Conservation (phyloP, 345 rosid species). For the Hypericum androsaemum region DNA sequence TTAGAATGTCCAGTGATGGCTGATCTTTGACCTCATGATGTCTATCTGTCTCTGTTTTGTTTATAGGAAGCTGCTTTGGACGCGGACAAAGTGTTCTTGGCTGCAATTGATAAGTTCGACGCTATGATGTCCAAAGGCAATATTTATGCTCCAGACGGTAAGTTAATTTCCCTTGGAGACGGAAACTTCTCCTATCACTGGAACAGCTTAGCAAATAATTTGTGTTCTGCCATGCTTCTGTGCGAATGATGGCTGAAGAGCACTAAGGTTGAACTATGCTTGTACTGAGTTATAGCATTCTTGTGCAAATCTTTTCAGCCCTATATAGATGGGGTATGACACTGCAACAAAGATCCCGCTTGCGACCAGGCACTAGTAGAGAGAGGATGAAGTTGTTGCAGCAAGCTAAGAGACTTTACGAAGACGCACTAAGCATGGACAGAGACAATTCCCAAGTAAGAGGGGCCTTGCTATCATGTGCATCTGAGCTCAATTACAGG, state of each 20-base stretch:
- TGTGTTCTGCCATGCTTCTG: background rate
- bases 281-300: background rate
- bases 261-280: background rate
- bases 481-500: slow-evolving; percentile 39
- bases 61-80: slow-evolving; percentile 58
- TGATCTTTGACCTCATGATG: background rate
- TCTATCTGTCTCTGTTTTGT: slow-evolving; percentile 7
- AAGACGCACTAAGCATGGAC: slow-evolving; percentile 60
- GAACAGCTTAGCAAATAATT: background rate
- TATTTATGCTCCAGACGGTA: slow-evolving; percentile 54
- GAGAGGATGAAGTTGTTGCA: slow-evolving; percentile 51
- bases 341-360: slow-evolving; percentile 59
- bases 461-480: slow-evolving; percentile 46
- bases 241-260: background rate
- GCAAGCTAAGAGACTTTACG: slow-evolving; percentile 53
- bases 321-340: slow-evolving; percentile 55
- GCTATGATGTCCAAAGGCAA: slow-evolving; percentile 65
- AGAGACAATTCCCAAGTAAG: slow-evolving; percentile 35
- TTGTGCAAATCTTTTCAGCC: slow-evolving; percentile 29
- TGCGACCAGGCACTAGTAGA: slow-evolving; percentile 36
- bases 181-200: background rate
- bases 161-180: slow-evolving; percentile 10
- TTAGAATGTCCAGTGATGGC: background rate
- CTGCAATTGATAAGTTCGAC: slow-evolving; percentile 62
- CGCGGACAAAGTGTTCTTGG: slow-evolving; percentile 66